A percentile compares a stretch with the other conserved stretches of the same genome.
phyloP scores from a whole-genome alignment of 2,329 filamentous ascomycete genomes.

The Xylariaceae sp. region DNA sequence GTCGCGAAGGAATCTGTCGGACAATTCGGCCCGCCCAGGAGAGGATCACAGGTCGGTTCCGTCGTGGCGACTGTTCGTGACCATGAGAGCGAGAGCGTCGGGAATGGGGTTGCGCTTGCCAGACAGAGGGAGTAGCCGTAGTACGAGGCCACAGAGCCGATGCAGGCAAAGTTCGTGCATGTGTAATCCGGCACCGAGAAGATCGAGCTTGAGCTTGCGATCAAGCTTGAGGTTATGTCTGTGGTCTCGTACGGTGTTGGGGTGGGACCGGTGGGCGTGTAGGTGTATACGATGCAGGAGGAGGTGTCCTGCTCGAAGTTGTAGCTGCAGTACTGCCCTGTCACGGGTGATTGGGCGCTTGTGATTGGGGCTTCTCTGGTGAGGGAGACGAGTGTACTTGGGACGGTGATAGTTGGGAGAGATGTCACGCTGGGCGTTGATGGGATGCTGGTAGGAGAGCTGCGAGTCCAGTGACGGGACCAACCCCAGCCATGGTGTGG shows the following conservation, averaged over 20 bases:
- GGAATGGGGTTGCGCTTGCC: too few relatives aligned
- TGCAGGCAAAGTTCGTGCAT: slow-evolving; percentile 15
- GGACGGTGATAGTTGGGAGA: slow-evolving; percentile 11
- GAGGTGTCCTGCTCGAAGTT: slow-evolving; percentile 3
- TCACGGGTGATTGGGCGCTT: not conserved
- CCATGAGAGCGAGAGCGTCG: too few relatives aligned
- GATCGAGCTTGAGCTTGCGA: too few relatives aligned
- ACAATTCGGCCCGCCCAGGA: too few relatives aligned
- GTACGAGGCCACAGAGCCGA: slow-evolving; percentile 12
- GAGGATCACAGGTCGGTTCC: too few relatives aligned
- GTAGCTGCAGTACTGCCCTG: slow-evolving; percentile 13
- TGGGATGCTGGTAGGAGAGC: not conserved
- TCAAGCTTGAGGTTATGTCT: not conserved
- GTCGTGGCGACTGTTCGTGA: too few relatives aligned
- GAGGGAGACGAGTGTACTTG: slow-evolving; percentile 14
- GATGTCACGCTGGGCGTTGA: not conserved
- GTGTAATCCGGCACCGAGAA: slow-evolving; percentile 6
- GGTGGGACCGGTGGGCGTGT: slow-evolving; percentile 4
- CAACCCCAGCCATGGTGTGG: not conserved
- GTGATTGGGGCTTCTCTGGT: slow-evolving; percentile 3
- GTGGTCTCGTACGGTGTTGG: slow-evolving; percentile 13
- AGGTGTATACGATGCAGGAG: slow-evolving; percentile 7
- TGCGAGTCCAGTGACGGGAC: not conserved
- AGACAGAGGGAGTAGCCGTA: slow-evolving; percentile 11
- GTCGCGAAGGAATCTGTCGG: too few relatives aligned